Evolutionary conservation across 257 asterid species (phyloP).

Genomic region (Nicotiana obtusifolia): DNA sequence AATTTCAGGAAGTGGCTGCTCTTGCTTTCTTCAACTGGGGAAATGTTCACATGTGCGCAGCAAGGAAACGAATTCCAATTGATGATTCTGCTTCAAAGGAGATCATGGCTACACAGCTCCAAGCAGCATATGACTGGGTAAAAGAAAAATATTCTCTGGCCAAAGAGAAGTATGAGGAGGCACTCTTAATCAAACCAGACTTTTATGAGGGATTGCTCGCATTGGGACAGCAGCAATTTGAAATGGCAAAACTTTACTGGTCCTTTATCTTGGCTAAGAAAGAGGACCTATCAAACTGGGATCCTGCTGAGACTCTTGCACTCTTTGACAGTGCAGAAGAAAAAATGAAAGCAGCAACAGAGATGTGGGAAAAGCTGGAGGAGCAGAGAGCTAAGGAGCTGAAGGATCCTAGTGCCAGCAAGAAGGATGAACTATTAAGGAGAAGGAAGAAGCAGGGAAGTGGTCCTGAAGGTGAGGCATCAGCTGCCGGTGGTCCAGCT

Average conservation of each 20-base stretch:
- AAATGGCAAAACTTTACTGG: constrained; percentile 98
- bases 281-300: constrained; percentile 76
- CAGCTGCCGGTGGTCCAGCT: no score
- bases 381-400: constrained; percentile 72
- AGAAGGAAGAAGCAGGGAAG: constrained; percentile 58
- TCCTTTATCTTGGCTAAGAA: constrained; percentile 79
- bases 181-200: constrained; percentile 65
- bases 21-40: constrained; percentile 98
- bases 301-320: constrained; percentile 65
- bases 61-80: constrained; percentile 84
- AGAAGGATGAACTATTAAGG: constrained; percentile 59
- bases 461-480: constrained; percentile 44
- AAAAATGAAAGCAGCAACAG: constrained; percentile 84
- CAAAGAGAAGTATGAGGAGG: constrained; percentile 75
- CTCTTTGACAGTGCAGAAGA: constrained; percentile 78
- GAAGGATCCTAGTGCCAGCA: constrained; percentile 52
- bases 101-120: constrained; percentile 60
- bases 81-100: constrained; percentile 79
- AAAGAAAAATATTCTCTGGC: constrained; percentile 75
- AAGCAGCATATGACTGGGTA: constrained; percentile 81
- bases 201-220: constrained; percentile 88
- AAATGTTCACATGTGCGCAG: constrained; percentile 96
- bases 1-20: constrained; percentile 97
- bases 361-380: constrained; percentile 93
- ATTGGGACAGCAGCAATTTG: constrained; percentile 91